Evolutionary conservation across 2,329 filamentous ascomycete genomes (phyloP), one percentile per base, ranked within the genome.

Genomic region (Monosporascus sp.): DNA sequence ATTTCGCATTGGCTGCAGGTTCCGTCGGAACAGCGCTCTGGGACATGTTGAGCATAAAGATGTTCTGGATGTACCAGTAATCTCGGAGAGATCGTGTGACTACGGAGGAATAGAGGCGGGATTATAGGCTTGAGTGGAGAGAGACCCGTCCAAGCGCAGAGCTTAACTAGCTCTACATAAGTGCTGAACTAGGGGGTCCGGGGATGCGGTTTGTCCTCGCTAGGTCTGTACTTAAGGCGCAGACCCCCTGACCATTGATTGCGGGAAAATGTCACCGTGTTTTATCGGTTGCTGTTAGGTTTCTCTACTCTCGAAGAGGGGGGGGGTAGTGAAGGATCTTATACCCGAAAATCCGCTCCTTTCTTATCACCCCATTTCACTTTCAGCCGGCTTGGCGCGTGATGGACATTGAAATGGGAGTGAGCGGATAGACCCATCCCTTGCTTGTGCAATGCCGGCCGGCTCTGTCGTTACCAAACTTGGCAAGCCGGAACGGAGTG

Each of bases 321-420:
- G 2, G 38, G 17, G 19, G 2, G 38, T 24, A 14, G 40, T 6
- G 40, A 43, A 43, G 19, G 40, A 9, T 43, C 43, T 46, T 46
- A 46, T 46, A n/a, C 43, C 43, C 1, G 24, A n/a, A 35, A 31
- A 31, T 31, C 24, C 4, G 14, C 24, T 24, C 43, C 43, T 8
- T 26, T 17, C 9, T 8, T 46, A 16, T 35, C 37, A 46, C 43
- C 43, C 38, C 11, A 24, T 52, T 35, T 54, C 35, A 49, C 49
- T 55, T 60, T 59, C 54, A 56, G 52, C 57, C 58, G 58, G 57
- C 58, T 59, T 59, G 58, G 58, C 58, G 43, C 17, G 38, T 52
- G 20, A 41, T 20, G 5, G 37, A 56, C 37, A 56, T 26, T 26
- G 24, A 17, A 27, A 26, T 17, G 31, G 14, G 20, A 5, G 43